Evolutionary conservation across 805 yeast genomes (phyloP).

Genomic region (Wickerhamiella bombiphila): DNA sequence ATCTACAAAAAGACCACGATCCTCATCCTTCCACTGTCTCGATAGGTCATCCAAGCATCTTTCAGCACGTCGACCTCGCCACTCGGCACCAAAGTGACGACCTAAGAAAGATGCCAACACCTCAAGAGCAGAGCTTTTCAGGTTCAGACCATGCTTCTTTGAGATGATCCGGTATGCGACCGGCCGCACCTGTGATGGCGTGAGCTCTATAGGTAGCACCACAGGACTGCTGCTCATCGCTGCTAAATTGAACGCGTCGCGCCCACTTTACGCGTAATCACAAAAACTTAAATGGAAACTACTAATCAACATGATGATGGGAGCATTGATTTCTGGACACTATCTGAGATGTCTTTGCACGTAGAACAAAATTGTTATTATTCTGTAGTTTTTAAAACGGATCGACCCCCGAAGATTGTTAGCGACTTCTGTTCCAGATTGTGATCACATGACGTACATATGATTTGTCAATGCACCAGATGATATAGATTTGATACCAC

Average conservation of each 20-base stretch:
- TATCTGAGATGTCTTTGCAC: not conserved
- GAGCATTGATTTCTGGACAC: not conserved
- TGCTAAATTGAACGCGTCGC: not conserved
- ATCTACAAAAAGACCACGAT: conserved; percentile 72
- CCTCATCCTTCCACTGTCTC: conserved; percentile 74
- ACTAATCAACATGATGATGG: no score
- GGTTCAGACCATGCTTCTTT: conserved; percentile 80
- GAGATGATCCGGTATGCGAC: conserved; percentile 80
- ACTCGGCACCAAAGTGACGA: conserved; percentile 62
- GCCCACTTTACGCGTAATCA: conserved; percentile 1
- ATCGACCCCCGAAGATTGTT: not conserved
- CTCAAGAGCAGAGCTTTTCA: conserved; percentile 71
- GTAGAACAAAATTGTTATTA: not conserved
- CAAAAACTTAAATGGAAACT: not conserved
- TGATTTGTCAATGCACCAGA: no score
- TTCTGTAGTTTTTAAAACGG: not conserved
- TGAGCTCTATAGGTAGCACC: conserved; percentile 60
- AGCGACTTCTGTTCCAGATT: no score
- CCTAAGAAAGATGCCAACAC: conserved; percentile 66
- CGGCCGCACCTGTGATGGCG: conserved; percentile 76
- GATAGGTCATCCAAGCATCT: conserved; percentile 64
- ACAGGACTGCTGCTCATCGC: conserved; percentile 19
- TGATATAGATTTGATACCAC: no score
- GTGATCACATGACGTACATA: no score
- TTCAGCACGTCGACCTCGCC: conserved; percentile 60